These are phyloP conservation scores for Phytopythium sindhum DNA, from an alignment of 352 stramenopile species.

Conservation along the genomic window DNA sequence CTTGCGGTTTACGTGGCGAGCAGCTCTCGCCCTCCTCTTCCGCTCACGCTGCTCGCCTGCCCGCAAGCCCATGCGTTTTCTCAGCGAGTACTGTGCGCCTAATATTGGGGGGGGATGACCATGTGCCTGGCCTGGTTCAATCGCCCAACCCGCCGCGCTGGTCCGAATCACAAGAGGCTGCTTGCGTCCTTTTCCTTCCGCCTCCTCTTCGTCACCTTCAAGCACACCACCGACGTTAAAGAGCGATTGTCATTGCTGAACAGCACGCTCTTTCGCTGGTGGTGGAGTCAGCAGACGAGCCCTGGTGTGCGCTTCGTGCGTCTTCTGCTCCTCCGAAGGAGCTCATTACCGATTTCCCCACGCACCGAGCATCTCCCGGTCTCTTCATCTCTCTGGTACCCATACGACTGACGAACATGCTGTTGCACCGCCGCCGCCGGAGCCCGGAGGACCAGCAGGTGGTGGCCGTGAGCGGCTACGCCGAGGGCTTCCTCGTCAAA, in stretches of 20 bases:
- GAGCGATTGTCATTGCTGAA: too few relatives aligned
- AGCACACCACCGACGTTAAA: not conserved
- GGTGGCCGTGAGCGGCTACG: constrained; percentile 55
- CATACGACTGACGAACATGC: not conserved
- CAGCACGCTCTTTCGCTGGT: too few relatives aligned
- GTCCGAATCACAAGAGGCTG: not conserved
- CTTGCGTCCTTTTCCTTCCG: not conserved
- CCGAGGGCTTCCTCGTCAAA: constrained; percentile 67
- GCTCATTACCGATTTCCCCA: constrained; percentile 1
- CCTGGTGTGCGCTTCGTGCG: not conserved
- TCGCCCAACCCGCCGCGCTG: constrained; percentile 3
- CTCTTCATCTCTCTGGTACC: not conserved
- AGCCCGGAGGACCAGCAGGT: constrained; percentile 28
- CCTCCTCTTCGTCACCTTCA: not conserved
- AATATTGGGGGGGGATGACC: not conserved
- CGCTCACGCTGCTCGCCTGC: not conserved
- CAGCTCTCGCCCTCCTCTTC: too few relatives aligned
- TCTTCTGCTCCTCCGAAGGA: not conserved
- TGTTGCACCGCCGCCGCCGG: constrained; percentile 1
- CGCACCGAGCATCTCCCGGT: not conserved
- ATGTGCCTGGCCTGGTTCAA: constrained; percentile 1
- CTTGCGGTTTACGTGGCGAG: not conserved
- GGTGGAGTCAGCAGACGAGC: not conserved
- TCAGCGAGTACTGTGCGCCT: not conserved
- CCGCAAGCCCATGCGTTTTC: not conserved